A percentile compares a stretch with the other conserved stretches of the same genome.
Conservation (phyloP, 495 filamentous ascomycete species). For the Penicillium antarcticum region DNA sequence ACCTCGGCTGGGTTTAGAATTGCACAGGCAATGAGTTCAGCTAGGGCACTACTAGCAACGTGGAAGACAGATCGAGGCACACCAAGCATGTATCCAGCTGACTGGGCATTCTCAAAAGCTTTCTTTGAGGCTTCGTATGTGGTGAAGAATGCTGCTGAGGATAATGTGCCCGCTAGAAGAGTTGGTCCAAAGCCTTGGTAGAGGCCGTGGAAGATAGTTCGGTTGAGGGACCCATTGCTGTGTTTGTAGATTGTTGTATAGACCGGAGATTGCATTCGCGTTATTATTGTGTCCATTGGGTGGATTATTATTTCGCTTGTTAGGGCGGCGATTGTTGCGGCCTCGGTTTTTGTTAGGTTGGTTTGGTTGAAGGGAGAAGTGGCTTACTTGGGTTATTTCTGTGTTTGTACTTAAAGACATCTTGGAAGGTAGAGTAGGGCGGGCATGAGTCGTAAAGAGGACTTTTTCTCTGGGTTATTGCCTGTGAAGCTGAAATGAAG, state of each 20-base stretch:
- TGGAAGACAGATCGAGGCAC: conserved; percentile 2
- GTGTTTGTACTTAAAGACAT: background rate
- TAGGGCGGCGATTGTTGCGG: conserved; percentile 7
- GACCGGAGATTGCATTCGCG: conserved; percentile 7
- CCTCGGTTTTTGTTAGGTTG: background rate
- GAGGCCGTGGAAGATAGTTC: conserved; percentile 2
- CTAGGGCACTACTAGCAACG: conserved; percentile 2
- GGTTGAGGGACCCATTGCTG: conserved; percentile 3
- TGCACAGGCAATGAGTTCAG: conserved; percentile 4
- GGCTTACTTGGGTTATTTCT: background rate
- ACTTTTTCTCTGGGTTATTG: background rate
- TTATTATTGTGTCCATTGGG: conserved; percentile 11
- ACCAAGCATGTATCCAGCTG: conserved; percentile 4
- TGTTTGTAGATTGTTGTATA: conserved; percentile 6
- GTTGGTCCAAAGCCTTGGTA: conserved; percentile 13
- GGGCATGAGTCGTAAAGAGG: too few relatives aligned
- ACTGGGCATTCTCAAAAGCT: conserved; percentile 1
- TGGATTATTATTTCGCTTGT: conserved; percentile 8
- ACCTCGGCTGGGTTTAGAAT: conserved; percentile 9
- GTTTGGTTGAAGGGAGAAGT: background rate
- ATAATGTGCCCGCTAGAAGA: conserved; percentile 1
- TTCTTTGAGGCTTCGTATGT: conserved; percentile 12
- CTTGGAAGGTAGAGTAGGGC: too few relatives aligned
- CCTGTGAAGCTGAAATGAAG: background rate
- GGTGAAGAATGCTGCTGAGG: conserved; percentile 6